phyloP scores from a whole-genome alignment of 1,139 yeast genomes.

The Protomyces macrosporus region DNA sequence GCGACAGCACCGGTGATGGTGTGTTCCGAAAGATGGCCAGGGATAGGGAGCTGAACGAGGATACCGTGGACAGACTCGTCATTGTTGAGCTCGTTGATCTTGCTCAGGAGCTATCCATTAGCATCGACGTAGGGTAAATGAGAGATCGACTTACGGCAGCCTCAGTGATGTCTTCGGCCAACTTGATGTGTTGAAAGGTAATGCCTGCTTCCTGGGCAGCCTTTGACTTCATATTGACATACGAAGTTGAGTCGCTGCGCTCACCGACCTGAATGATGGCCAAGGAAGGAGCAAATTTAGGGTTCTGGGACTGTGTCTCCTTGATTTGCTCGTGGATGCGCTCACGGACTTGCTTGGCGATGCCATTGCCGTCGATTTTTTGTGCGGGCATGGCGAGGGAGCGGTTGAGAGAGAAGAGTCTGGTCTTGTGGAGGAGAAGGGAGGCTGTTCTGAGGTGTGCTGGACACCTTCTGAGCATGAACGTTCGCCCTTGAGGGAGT shows the following conservation, averaged over 20 bases:
- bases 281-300: slow-evolving; percentile 62
- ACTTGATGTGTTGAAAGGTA: slow-evolving; percentile 59
- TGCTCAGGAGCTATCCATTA: slow-evolving; percentile 49
- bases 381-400: slow-evolving; percentile 21
- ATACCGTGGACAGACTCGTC: slow-evolving; percentile 75
- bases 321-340: slow-evolving; percentile 29
- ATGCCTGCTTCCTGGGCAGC: slow-evolving; percentile 67
- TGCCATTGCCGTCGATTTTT: slow-evolving; percentile 24
- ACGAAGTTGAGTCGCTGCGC: slow-evolving; percentile 88
- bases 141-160: slow-evolving; percentile 33
- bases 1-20: slow-evolving; percentile 70
- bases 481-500: background rate
- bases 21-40: slow-evolving; percentile 72
- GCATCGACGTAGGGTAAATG: slow-evolving; percentile 1
- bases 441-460: background rate
- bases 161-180: slow-evolving; percentile 52
- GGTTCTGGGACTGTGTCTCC: slow-evolving; percentile 26
- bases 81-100: slow-evolving; percentile 60
- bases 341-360: slow-evolving; percentile 31
- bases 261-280: slow-evolving; percentile 85
- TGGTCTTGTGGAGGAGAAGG: background rate
- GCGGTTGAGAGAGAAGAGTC: background rate
- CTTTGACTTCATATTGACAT: slow-evolving; percentile 87
- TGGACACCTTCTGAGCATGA: background rate
- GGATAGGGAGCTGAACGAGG: slow-evolving; percentile 86